Conservation (phyloP, 208 protist genomes). For the Trypanosoma rangeli region DNA sequence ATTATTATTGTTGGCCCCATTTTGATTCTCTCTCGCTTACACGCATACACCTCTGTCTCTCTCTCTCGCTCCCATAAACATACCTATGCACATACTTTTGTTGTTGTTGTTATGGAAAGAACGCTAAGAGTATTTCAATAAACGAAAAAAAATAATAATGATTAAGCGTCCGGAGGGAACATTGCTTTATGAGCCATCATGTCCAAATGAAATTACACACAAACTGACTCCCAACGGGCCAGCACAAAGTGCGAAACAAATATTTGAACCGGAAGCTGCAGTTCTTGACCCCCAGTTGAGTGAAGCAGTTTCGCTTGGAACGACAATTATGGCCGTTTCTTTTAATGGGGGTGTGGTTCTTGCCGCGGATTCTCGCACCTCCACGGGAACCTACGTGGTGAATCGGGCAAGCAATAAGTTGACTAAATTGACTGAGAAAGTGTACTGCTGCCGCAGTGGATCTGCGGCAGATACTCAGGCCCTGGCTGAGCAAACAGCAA, state of each 20-base stretch:
- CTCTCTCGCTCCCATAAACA: not conserved
- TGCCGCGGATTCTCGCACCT: constrained; percentile 97
- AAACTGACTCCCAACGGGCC: constrained; percentile 64
- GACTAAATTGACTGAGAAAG: constrained; percentile 95
- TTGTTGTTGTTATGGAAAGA: constrained; percentile 7
- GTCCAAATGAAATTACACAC: constrained; percentile 48
- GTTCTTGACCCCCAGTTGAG: constrained; percentile 83
- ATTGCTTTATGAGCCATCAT: constrained; percentile 77
- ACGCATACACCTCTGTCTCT: not conserved
- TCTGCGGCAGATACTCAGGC: constrained; percentile 98
- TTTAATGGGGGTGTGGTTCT: constrained; percentile 97
- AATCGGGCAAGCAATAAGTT: constrained; percentile 98
- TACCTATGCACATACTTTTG: not conserved
- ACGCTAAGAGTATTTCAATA: constrained; percentile 21
- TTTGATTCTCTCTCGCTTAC: constrained; percentile 5
- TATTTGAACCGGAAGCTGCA: constrained; percentile 74
- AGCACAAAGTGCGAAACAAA: constrained; percentile 50
- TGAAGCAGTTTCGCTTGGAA: constrained; percentile 91
- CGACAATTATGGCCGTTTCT: constrained; percentile 98
- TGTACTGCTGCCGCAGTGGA: constrained; percentile 98
- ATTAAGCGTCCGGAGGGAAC: constrained; percentile 67
- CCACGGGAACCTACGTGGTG: constrained; percentile 96
- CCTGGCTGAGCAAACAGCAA: constrained; percentile 91
- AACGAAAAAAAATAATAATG: constrained; percentile 48
- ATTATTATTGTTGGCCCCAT: constrained; percentile 3